Evolutionary conservation across 495 filamentous ascomycete genomes (phyloP), one percentile per base, ranked within the genome.

Genomic region (Halenospora varia): DNA sequence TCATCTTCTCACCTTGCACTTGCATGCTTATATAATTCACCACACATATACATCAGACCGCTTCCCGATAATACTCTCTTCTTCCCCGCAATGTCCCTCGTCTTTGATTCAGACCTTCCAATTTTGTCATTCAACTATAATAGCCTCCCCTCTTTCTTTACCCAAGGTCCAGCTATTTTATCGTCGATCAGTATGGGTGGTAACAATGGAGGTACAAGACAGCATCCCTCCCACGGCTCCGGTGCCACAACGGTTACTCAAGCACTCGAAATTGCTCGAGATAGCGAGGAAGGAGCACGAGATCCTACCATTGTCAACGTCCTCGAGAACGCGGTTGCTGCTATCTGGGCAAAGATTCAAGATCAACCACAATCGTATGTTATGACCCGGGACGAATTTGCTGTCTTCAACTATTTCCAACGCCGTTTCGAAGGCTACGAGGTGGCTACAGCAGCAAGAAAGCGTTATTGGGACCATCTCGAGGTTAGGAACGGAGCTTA

Each of bases 391-490:
- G 79, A 88, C 62, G 88, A 94, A 66, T 91, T 90, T 60, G 80
- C 87, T 15, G 74, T 94, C 24, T 90, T 92, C 78, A 92, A 84
- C 68, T 92, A 83, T 65, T 90, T 84, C 67, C 82, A 85, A 44
- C 61, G 71, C 19, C 78, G 82, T 1, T 90, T 84, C 60, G 63
- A 71, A 10, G 77, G 75, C 23, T 55, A 70, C 25, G 26, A 58
- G 48, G 35, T 81, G n/a, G 75, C 76, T 24, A 53, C 57, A 39
- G 57, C 53, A 0, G 82, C 81, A 1, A 72, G 71, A 51, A 66
- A 63, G 22, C 68, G 77, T 9, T 84, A 76, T 62, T 86, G 82
- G 82, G 67, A 76, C 42, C 59, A 75, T 50, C 25, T 54, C 40
- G 23, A 46, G 17, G 29, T 49, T 49, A 63, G 63, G 47, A 62